phyloP scores from a whole-genome alignment of 1,284 basidiomycete species.

The Ustilago shanxiensis region DNA sequence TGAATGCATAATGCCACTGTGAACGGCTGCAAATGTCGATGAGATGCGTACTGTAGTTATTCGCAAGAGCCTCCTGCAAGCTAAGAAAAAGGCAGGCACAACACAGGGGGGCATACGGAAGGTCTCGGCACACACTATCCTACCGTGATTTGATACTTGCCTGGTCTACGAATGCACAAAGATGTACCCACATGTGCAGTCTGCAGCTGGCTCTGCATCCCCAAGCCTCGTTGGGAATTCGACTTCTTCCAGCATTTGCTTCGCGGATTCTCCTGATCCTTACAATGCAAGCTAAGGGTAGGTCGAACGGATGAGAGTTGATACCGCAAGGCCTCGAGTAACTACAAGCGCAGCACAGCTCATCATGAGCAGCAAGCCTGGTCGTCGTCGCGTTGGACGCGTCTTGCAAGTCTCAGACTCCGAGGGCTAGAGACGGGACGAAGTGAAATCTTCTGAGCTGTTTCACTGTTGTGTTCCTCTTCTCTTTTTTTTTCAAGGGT shows the following conservation, averaged over 20 bases:
- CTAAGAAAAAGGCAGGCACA: neutral
- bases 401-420: too few relatives aligned
- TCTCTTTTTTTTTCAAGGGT: neutral
- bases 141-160: too few relatives aligned
- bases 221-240: neutral
- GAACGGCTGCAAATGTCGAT: neutral
- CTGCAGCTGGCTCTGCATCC: constrained; percentile 17
- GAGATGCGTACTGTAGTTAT: too few relatives aligned
- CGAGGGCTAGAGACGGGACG: too few relatives aligned
- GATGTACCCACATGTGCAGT: constrained; percentile 29
- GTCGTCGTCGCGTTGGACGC: too few relatives aligned
- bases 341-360: too few relatives aligned
- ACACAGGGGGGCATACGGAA: neutral
- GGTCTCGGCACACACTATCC: neutral
- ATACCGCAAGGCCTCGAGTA: too few relatives aligned
- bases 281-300: too few relatives aligned
- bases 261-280: neutral
- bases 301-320: too few relatives aligned
- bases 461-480: too few relatives aligned
- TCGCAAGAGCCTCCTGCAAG: neutral
- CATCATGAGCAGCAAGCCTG: too few relatives aligned
- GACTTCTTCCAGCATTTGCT: neutral
- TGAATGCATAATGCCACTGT: neutral
- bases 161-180: neutral
- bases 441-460: neutral